These are phyloP conservation scores for Uronychia setigera DNA, from an alignment of 73 alveolate genomes.

Conservation along the genomic window DNA sequence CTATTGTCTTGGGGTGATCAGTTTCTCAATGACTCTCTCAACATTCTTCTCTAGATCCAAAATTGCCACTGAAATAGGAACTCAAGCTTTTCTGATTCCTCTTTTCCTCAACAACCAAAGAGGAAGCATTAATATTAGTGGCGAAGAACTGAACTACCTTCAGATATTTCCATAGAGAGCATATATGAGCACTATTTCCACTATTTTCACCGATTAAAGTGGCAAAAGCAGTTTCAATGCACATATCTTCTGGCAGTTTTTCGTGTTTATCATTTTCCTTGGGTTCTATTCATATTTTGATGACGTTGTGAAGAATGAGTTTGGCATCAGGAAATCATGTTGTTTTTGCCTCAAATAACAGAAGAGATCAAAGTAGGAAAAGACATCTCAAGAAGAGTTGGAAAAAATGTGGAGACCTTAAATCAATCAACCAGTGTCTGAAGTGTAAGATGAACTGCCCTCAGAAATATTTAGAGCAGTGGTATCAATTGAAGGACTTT, in stretches of 20 bases:
- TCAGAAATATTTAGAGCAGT: neutral
- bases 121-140: no score
- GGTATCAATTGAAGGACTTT: slow-evolving; percentile 45
- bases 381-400: no score
- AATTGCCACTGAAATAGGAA: slow-evolving; percentile 48
- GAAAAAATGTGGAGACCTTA: no score
- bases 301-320: slow-evolving; percentile 24
- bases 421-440: no score
- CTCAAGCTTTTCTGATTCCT: slow-evolving; percentile 40
- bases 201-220: neutral
- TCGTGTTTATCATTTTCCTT: neutral
- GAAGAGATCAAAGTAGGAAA: neutral
- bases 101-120: neutral
- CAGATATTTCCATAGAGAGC: neutral
- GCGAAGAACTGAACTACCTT: neutral
- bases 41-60: slow-evolving; percentile 70
- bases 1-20: slow-evolving; percentile 49
- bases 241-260: neutral
- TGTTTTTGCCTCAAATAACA: slow-evolving; percentile 40
- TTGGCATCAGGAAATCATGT: slow-evolving; percentile 33
- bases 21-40: slow-evolving; percentile 62
- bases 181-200: neutral
- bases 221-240: no score
- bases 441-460: neutral
- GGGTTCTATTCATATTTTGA: slow-evolving; percentile 16